Base-by-base conservation (phyloP, 768 basidiomycete species). In the Hypsizygus marmoreus region DNA sequence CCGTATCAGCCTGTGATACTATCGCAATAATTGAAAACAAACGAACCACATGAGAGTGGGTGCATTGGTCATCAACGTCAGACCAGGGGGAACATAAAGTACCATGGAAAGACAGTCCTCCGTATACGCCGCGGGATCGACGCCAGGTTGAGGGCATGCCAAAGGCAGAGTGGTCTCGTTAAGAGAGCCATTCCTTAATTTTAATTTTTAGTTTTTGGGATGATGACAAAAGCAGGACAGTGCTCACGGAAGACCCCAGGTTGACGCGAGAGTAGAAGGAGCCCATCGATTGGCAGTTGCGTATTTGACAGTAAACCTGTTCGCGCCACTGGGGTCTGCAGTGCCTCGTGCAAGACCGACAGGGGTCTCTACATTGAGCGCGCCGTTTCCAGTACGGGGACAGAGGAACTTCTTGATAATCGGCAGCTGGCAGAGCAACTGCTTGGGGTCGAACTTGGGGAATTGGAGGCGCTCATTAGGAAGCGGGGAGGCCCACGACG, bases 91-190 rank as follows among this genome's bases (percentile, higher is more conserved):
- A 2, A 84, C 80, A 59, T 89, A 92, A 23, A 87, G 69, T 19
- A 88, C 68, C 72, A 91, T 81, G 16, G 82, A 91, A 35, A 95
- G 72, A 61, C 92, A 95, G 61, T 94, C 88, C 63, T 94, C 92
- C 1, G 72, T 75, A 65, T 68, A 77, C 4, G 64, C 59, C n/a
- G 78, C 77, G 23, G 71, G 50, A 54, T 76, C 69, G 10, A 79
- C 67, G 49, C 55, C 66, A 34, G 68, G 66, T 62, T 93, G 92
- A 7, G 88, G 84, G 61, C 91, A 95, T 6, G 81, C 75, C 4
- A 82, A 72, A 14, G 91, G 90, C 24, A 88, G 67, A 7, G 65
- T 66, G 0, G 82, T 69, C 9, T 70, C 67, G 59, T 86, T 72
- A 4, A 73, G 70, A 24, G 72, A 63, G 12, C 73, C 75, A 51